Percentiles rank a stretch among this genome's conserved stretches.
Conservation (phyloP, 495 filamentous ascomycete genomes). For the Aspergillus nidulans region DNA sequence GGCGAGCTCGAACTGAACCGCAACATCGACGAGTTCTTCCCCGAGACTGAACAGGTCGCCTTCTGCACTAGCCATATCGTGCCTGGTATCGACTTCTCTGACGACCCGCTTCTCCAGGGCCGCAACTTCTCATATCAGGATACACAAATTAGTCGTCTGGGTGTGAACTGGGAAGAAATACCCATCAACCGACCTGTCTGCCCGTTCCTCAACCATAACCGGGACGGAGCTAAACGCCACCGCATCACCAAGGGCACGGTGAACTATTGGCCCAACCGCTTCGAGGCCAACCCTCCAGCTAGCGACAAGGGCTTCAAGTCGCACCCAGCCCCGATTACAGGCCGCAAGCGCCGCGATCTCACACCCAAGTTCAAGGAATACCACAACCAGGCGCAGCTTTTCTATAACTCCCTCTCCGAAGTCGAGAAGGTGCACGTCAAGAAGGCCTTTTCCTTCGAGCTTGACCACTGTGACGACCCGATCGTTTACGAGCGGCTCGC, state of each 20-base stretch:
- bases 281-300: conserved; percentile 55
- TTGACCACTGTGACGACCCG: conserved; percentile 86
- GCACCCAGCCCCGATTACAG: conserved; percentile 63
- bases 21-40: conserved; percentile 81
- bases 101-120: conserved; percentile 78
- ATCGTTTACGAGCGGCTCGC: conserved; percentile 70
- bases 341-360: conserved; percentile 60
- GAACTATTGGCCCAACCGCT: conserved; percentile 90
- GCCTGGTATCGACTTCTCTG: conserved; percentile 81
- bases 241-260: conserved; percentile 63
- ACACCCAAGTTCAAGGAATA: conserved; percentile 82
- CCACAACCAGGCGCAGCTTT: conserved; percentile 55
- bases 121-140: conserved; percentile 88
- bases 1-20: conserved; percentile 79
- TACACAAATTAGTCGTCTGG: conserved; percentile 78
- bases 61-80: conserved; percentile 86
- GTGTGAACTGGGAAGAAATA: conserved; percentile 80
- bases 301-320: conserved; percentile 65
- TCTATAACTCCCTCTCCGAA: conserved; percentile 75
- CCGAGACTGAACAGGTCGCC: conserved; percentile 74
- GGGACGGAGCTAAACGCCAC: conserved; percentile 37
- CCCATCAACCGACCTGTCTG: conserved; percentile 78
- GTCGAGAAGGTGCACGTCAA: conserved; percentile 68
- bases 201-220: conserved; percentile 51
- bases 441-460: conserved; percentile 73